Evolutionary conservation across 257 asterid genomes (phyloP).

Genomic region (Scutellaria barbata): DNA sequence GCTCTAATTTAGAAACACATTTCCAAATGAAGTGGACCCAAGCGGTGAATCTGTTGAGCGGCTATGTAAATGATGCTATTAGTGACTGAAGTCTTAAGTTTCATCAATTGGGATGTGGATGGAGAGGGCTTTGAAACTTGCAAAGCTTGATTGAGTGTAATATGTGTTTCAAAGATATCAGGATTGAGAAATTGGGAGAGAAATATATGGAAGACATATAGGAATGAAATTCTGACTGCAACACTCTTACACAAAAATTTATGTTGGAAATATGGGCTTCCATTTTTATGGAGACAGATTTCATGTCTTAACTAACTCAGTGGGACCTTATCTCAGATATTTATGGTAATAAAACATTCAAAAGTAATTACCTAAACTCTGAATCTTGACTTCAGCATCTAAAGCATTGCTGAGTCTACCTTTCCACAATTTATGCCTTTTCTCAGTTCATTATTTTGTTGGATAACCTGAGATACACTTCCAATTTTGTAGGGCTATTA

Average conservation of each 20-base stretch:
- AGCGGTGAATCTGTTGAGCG: not conserved
- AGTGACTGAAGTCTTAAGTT: constrained; percentile 12
- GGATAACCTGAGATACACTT: constrained; percentile 33
- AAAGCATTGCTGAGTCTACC: constrained; percentile 10
- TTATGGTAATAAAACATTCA: constrained; percentile 26
- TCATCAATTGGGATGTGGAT: constrained; percentile 8
- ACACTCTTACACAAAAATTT: constrained; percentile 17
- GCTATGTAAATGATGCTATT: constrained; percentile 19
- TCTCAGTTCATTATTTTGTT: constrained; percentile 31
- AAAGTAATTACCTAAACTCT: constrained; percentile 15
- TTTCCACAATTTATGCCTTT: constrained; percentile 19
- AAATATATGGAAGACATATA: not conserved
- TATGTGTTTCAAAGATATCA: constrained; percentile 14
- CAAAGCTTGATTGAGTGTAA: constrained; percentile 12
- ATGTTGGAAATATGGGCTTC: constrained; percentile 20
- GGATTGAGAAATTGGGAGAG: constrained; percentile 4
- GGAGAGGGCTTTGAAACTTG: constrained; percentile 22
- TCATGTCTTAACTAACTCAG: constrained; percentile 16
- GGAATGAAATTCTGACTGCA: constrained; percentile 10
- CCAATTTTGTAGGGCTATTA: constrained; percentile 83
- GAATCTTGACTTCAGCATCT: constrained; percentile 20
- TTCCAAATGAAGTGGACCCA: constrained; percentile 23
- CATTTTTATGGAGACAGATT: constrained; percentile 11
- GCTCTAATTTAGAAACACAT: constrained; percentile 17
- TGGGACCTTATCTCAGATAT: constrained; percentile 23